Percentiles rank a stretch among this genome's conserved stretches.
phyloP scores from a whole-genome alignment of 1,284 basidiomycete genomes.

The Ceratobasidium sp. region DNA sequence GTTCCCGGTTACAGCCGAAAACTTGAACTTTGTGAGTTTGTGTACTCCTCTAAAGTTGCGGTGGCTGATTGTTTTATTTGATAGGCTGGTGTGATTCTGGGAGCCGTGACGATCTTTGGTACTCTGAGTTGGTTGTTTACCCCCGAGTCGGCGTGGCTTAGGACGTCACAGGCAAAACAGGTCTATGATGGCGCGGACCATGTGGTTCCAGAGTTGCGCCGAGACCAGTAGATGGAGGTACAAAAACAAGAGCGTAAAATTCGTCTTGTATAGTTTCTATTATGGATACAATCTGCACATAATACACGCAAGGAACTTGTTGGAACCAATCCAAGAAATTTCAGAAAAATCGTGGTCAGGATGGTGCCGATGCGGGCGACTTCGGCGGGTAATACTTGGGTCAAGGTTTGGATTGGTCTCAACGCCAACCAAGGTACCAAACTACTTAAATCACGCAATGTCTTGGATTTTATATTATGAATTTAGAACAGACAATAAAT shows the following conservation, averaged over 20 bases:
- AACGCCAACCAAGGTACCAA: no score
- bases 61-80: not conserved
- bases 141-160: constrained; percentile 82
- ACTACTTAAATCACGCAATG: no score
- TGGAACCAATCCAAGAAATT: no score
- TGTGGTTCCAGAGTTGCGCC: constrained; percentile 12
- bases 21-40: constrained; percentile 81
- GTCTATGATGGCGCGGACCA: constrained; percentile 53
- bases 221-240: not conserved
- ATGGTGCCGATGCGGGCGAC: no score
- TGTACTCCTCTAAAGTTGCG: not conserved
- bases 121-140: constrained; percentile 80
- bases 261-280: not conserved
- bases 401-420: no score
- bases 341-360: no score
- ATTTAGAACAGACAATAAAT: no score
- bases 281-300: no score
- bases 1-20: constrained; percentile 79
- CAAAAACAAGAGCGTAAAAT: not conserved
- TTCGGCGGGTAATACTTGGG: no score
- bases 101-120: constrained; percentile 80
- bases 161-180: constrained; percentile 62
- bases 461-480: no score
- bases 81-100: constrained; percentile 82
- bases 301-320: no score